Conservation (phyloP, 352 stramenopile species). For the Phytophthora palmivora region DNA sequence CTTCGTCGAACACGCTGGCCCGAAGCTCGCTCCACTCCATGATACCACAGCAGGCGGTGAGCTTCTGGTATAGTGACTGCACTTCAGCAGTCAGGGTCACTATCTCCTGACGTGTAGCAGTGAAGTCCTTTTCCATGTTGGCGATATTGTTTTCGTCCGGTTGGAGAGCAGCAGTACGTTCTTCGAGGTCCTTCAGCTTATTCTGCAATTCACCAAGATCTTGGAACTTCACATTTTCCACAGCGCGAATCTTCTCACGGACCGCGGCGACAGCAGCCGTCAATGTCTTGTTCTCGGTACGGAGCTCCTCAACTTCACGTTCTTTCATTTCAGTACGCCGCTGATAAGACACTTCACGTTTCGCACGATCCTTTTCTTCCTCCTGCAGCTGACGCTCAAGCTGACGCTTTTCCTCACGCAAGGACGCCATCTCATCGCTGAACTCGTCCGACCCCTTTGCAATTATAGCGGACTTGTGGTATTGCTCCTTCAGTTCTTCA, state of each 20-base stretch:
- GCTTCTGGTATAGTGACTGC: conserved; percentile 58
- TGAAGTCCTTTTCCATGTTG: conserved; percentile 55
- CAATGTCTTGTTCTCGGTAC: conserved; percentile 50
- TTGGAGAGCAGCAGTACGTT: conserved; percentile 44
- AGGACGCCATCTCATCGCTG: conserved; percentile 50
- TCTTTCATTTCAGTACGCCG: conserved; percentile 50
- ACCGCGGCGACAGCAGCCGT: conserved; percentile 44
- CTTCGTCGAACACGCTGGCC: conserved; percentile 48
- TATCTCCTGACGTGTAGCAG: conserved; percentile 54
- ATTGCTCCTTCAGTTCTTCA: conserved; percentile 57
- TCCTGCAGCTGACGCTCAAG: conserved; percentile 49
- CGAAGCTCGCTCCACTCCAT: conserved; percentile 67
- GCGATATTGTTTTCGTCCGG: conserved; percentile 30
- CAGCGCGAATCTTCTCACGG: conserved; percentile 49
- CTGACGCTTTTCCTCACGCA: conserved; percentile 48
- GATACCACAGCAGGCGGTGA: conserved; percentile 63
- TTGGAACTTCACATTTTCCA: conserved; percentile 50
- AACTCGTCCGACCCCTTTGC: conserved; percentile 53
- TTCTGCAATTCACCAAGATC: conserved; percentile 46
- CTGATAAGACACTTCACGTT: conserved; percentile 53
- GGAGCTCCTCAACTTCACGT: conserved; percentile 47
- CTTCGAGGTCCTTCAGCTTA: conserved; percentile 51
- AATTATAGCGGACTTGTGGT: conserved; percentile 48
- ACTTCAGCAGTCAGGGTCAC: conserved; percentile 50
- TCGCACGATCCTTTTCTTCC: conserved; percentile 47